Conservation (phyloP, 2,329 filamentous ascomycete species). For the Diaporthe citrichinensis region DNA sequence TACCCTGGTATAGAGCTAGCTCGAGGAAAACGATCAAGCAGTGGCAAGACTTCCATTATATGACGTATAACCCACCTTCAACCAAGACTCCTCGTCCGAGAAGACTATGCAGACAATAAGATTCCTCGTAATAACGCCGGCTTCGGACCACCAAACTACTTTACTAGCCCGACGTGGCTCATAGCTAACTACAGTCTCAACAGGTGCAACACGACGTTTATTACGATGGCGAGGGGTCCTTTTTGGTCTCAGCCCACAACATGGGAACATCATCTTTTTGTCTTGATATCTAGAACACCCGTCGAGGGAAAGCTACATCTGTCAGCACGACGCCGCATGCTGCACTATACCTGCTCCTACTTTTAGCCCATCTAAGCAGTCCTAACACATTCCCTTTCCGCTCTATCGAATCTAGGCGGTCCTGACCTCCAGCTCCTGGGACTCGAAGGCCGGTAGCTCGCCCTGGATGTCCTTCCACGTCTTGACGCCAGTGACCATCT, state of each 20-base stretch:
- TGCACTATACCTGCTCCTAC: not conserved
- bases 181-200: not conserved
- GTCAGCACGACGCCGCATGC: constrained; percentile 6
- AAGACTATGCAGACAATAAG: not conserved
- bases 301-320: not conserved
- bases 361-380: not conserved
- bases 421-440: constrained; percentile 73
- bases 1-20: not conserved
- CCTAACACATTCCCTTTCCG: not conserved
- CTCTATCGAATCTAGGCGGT: not conserved
- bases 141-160: not conserved
- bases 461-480: constrained; percentile 78
- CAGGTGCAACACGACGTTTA: not conserved
- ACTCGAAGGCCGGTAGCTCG: constrained; percentile 87
- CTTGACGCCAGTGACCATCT: constrained; percentile 65
- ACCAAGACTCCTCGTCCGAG: not conserved
- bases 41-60: not conserved
- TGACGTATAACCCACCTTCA: not conserved
- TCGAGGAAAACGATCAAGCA: not conserved
- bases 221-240: not conserved
- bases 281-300: not conserved
- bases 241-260: not conserved
- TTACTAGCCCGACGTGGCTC: not conserved
- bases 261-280: not conserved
- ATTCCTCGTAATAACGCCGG: not conserved